These are phyloP conservation scores for Rachicladosporium sp. DNA, from an alignment of 2,329 filamentous ascomycete species.

Conservation along the genomic window DNA sequence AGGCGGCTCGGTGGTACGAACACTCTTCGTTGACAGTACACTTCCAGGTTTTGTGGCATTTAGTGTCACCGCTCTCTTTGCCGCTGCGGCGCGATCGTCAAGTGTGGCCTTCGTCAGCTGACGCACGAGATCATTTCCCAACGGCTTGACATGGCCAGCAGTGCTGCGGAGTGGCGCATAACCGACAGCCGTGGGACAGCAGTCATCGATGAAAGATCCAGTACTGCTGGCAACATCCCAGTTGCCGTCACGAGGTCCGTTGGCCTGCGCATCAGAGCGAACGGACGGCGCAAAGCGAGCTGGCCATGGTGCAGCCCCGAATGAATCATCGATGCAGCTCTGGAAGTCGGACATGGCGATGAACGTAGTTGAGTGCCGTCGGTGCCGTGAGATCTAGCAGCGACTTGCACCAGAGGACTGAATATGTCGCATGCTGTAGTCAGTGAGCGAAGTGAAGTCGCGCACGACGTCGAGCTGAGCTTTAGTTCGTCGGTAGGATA, in stretches of 20 bases:
- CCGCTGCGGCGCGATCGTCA: slow-evolving; percentile 10
- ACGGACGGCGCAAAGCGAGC: no score
- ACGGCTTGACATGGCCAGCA: slow-evolving; percentile 5
- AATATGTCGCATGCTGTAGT: no score
- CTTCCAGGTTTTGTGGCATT: background rate
- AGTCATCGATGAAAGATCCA: slow-evolving; percentile 17
- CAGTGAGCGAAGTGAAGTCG: background rate
- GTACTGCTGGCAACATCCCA: slow-evolving; percentile 9
- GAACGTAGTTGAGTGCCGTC: slow-evolving; percentile 1
- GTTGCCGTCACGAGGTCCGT: slow-evolving; percentile 11
- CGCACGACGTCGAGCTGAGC: background rate
- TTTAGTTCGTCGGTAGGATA: background rate
- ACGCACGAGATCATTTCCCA: slow-evolving; percentile 8
- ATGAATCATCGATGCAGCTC: slow-evolving; percentile 13
- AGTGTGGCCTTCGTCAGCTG: slow-evolving; percentile 10
- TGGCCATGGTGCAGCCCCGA: slow-evolving; percentile 1
- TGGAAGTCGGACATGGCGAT: slow-evolving; percentile 5
- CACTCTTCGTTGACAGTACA: no score
- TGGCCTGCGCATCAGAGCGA: slow-evolving; percentile 1
- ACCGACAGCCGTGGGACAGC: slow-evolving; percentile 7
- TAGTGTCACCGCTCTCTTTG: background rate
- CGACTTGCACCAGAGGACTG: background rate
- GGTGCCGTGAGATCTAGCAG: background rate
- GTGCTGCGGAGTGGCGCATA: background rate
- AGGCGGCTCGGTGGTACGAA: no score